Evolutionary conservation across 2,329 filamentous ascomycete genomes (phyloP), one percentile per base, ranked within the genome.

Genomic region (Endoconidiophora laricicola): DNA sequence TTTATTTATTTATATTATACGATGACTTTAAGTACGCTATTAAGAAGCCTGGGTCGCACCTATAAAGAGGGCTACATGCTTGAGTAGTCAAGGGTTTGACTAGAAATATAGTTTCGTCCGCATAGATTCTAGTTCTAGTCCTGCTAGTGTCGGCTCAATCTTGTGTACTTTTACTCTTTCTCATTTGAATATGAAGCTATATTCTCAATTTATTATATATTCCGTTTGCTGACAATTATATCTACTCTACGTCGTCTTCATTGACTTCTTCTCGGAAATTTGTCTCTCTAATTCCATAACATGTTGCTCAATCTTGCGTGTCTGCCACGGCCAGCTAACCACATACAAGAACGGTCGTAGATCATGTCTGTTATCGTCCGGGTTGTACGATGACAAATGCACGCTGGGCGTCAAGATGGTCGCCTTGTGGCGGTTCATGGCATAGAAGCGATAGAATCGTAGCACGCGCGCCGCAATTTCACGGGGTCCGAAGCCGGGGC

Each of bases 371-470:
- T 69, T 66, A 56, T 68, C 66, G 46, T 68, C 66, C 44, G 56
- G 63, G 49, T 63, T 64, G 51, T 63, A 62, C 7, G 60, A 57
- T 43, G 61, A 63, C 6, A 63, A 53, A 55, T 78, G 74, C 46
- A 76, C 66, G 23, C 67, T 68, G 0, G 76, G 76, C 1, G 76
- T 79, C 46, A 78, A 61, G 6, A 74, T 70, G 1, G 75, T 79
- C 61, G 73, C 71, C 63, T 83, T 83, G 60, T 82, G 78, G 7
- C 79, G 64, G 58, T 82, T 82, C 56, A 81, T 75, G 0, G 71
- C 51, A 58, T 80, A 77, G 56, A 70, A 73, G 24, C 60, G 59
- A 56, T 62, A 69, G 57, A 69, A 69, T 6, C 61, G 59, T 49
- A 61, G 60, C 10, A 66, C 68, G 61, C 67, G 72, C 55, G 65